Base-by-base conservation (phyloP, 306 rosid species). In the Quercus agrifolia region DNA sequence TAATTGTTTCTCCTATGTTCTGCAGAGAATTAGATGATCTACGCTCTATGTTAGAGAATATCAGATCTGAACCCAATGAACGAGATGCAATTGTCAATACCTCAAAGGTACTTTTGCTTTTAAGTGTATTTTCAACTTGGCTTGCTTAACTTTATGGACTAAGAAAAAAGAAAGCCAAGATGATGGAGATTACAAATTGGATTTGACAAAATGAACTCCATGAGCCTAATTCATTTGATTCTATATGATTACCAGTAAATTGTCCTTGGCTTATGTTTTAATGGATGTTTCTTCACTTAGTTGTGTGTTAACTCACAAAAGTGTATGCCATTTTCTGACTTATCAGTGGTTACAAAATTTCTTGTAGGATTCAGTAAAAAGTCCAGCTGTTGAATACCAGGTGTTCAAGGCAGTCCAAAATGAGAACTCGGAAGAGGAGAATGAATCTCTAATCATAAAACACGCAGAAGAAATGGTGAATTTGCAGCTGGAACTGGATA, bases 401-500 rank as follows among this genome's bases (percentile, higher is more conserved):
- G 72, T 35, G 79, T 71, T 56, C 35, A 79, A 72, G 31, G 77
- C 77, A 57, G 70, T 85, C 79, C 87, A 75, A 54, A 63, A 72
- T 31, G 75, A 68, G 74, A 72, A 68, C 81, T 75, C 72, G 70
- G 85, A 71, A 55, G 61, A 70, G 51, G 80, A 77, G 76, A 79
- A 77, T 78, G 89, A 84, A 75, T 23, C 84, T 74, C 52, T 19
- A 19, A 30, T 77, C 77, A 84, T 77, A 63, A 82, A 89, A 71
- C 85, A 88, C 31, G 88, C 92, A 21, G 94, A 95, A 74, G 97
- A 93, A 78, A 87, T 88, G 73, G 76, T 95, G 83, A 86, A 88
- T 76, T 87, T 95, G 88, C 92, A 89, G 73, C 70, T 95, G 83
- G 98, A 95, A 83, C 81, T 87, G 81, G 99, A 95, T 81, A 83